Evolutionary conservation across 2,329 filamentous ascomycete species (phyloP).

Genomic region (Verticillium dahliae): DNA sequence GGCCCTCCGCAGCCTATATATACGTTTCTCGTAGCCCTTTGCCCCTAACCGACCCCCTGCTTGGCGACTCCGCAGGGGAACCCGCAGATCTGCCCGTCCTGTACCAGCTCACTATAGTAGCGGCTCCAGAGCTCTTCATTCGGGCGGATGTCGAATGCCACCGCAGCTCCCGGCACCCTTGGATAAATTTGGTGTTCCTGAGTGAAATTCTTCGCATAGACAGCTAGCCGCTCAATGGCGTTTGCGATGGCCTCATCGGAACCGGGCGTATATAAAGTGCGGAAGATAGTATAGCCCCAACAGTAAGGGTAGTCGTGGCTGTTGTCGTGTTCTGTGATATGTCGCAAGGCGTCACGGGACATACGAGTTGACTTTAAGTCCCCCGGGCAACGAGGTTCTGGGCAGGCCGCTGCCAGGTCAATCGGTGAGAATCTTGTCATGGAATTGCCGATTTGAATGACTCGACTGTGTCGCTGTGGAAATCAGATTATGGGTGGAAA

Average conservation of each 20-base stretch:
- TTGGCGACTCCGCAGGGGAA: too few relatives aligned
- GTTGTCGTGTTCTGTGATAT: slow-evolving; percentile 11
- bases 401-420: slow-evolving; percentile 11
- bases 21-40: too few relatives aligned
- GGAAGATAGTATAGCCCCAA: slow-evolving; percentile 16
- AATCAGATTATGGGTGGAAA: too few relatives aligned
- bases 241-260: slow-evolving; percentile 10
- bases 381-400: slow-evolving; percentile 6
- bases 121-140: slow-evolving; percentile 13
- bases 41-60: too few relatives aligned
- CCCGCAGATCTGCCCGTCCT: slow-evolving; percentile 7
- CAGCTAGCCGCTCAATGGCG: slow-evolving; percentile 11
- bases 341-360: slow-evolving; percentile 4
- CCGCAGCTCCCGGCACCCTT: neutral
- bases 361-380: slow-evolving; percentile 8
- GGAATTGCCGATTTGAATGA: neutral
- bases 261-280: slow-evolving; percentile 12
- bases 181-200: slow-evolving; percentile 3
- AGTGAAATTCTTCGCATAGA: slow-evolving; percentile 9
- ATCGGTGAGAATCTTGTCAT: slow-evolving; percentile 4
- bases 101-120: slow-evolving; percentile 12
- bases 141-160: slow-evolving; percentile 6
- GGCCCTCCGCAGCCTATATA: too few relatives aligned
- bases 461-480: neutral
- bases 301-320: slow-evolving; percentile 15